A percentile compares a stretch with the other conserved stretches of the same genome.
Evolutionary conservation across 2,329 filamentous ascomycete genomes (phyloP).

Genomic region (Basipetospora sp.): DNA sequence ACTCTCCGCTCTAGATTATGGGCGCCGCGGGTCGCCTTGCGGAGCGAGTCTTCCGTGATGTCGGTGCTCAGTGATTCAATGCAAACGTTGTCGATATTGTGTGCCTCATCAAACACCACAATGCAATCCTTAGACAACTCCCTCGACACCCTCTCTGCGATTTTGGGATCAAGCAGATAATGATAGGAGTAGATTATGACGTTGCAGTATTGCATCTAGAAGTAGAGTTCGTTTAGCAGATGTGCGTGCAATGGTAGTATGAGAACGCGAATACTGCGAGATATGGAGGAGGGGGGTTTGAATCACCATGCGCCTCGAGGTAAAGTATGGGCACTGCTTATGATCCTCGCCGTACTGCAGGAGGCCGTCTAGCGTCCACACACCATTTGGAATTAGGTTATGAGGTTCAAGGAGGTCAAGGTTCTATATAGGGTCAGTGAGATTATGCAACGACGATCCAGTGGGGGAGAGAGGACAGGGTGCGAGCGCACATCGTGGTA

Average conservation of each 20-base stretch:
- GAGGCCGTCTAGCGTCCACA: constrained; percentile 87
- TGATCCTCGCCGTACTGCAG: constrained; percentile 82
- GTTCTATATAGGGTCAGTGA: constrained; percentile 40
- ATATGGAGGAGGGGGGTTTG: not conserved
- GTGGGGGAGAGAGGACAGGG: not conserved
- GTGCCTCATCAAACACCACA: constrained; percentile 94
- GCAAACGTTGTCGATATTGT: constrained; percentile 99
- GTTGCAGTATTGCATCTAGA: constrained; percentile 92
- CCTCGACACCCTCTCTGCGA: constrained; percentile 85
- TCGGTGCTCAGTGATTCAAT: constrained; percentile 96
- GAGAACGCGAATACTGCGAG: not conserved
- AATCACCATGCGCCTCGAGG: constrained; percentile 74
- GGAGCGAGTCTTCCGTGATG: constrained; percentile 83
- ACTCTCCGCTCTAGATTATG: constrained; percentile 85
- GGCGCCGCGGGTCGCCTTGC: constrained; percentile 79
- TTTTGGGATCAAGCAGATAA: constrained; percentile 93
- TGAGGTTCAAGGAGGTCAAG: constrained; percentile 88
- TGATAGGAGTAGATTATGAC: constrained; percentile 99
- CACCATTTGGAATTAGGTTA: constrained; percentile 83
- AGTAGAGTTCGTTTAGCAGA: too few relatives aligned
- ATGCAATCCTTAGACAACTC: constrained; percentile 97
- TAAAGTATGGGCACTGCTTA: constrained; percentile 97
- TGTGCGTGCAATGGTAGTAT: too few relatives aligned
- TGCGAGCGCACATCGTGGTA: constrained; percentile 64
- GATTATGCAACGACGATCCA: too few relatives aligned